A percentile compares a stretch with the other conserved stretches of the same genome.
phyloP scores from a whole-genome alignment of 225 moss, liverwort and hornwort genomes.

The Sphagnum contortum region DNA sequence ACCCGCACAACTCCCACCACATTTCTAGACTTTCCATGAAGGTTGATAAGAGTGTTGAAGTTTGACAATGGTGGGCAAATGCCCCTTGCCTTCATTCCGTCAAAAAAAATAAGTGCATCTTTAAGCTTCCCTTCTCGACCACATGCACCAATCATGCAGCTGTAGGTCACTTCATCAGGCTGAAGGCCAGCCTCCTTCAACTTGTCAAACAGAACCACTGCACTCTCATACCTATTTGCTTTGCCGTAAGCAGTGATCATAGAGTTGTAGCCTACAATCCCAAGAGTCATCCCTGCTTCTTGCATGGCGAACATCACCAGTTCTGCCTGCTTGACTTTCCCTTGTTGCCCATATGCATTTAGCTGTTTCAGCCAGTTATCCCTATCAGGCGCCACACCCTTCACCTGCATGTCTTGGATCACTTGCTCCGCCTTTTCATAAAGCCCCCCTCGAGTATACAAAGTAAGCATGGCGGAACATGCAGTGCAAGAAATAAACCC shows the following conservation, averaged over 20 bases:
- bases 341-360: conserved; percentile 80
- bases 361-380: conserved; percentile 80
- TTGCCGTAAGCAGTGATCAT: conserved; percentile 89
- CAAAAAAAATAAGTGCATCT: conserved; percentile 54
- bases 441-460: conserved; percentile 59
- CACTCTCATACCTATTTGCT: conserved; percentile 67
- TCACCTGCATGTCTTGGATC: conserved; percentile 60
- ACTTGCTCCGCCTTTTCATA: conserved; percentile 65
- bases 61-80: conserved; percentile 51
- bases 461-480: conserved; percentile 70
- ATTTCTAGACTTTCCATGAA: conserved; percentile 78
- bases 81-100: conserved; percentile 54
- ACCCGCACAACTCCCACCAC: conserved; percentile 62
- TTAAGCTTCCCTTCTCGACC: conserved; percentile 83
- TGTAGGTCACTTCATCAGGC: conserved; percentile 69
- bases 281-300: conserved; percentile 41
- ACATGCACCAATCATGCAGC: conserved; percentile 87
- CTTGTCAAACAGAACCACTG: conserved; percentile 35
- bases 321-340: conserved; percentile 71
- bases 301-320: conserved; percentile 42
- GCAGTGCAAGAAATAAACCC: conserved; percentile 42
- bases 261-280: conserved; percentile 63
- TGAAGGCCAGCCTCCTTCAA: conserved; percentile 44
- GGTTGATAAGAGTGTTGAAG: conserved; percentile 66
- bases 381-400: conserved; percentile 53